Conservation (phyloP, 305 asterid species). For the Striga hermonthica region DNA sequence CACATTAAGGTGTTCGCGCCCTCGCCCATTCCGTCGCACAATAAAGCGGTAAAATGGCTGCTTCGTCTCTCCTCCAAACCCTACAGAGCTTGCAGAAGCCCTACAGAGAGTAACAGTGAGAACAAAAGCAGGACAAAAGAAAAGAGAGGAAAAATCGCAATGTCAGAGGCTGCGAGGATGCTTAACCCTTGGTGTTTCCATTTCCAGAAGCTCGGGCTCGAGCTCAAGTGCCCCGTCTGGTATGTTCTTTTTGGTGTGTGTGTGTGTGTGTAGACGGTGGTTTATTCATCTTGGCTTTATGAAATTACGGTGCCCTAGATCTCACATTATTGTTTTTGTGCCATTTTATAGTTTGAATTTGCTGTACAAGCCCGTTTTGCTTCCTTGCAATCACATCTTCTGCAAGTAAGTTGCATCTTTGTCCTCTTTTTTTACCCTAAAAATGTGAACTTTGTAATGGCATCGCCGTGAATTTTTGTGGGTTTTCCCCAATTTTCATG, state of each 20-base stretch:
- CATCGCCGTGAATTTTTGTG: too few species aligned
- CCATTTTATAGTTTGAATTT: conserved; percentile 51
- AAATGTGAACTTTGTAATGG: too few species aligned
- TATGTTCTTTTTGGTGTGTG: conserved; percentile 25
- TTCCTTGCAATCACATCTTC: conserved; percentile 81
- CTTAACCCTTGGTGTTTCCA: conserved; percentile 72
- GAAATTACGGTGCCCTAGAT: conserved; percentile 2
- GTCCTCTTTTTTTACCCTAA: not conserved
- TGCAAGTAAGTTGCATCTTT: conserved; percentile 59
- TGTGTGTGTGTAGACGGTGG: not conserved
- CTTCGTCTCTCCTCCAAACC: not conserved
- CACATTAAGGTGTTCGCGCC: not conserved
- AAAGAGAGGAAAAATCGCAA: conserved; percentile 15
- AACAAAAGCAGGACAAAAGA: not conserved
- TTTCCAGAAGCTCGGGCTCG: conserved; percentile 72
- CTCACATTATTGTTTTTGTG: not conserved
- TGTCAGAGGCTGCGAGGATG: conserved; percentile 48
- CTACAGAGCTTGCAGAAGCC: not conserved
- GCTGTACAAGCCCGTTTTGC: conserved; percentile 66
- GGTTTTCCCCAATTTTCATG: not conserved
- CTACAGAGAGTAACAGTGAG: not conserved
- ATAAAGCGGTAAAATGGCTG: not conserved
- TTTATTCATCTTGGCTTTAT: not conserved
- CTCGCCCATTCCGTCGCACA: not conserved
- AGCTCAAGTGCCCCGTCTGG: conserved; percentile 87